Evolutionary conservation across 331 rosid species (phyloP).

Genomic region (Acacia concinna): DNA sequence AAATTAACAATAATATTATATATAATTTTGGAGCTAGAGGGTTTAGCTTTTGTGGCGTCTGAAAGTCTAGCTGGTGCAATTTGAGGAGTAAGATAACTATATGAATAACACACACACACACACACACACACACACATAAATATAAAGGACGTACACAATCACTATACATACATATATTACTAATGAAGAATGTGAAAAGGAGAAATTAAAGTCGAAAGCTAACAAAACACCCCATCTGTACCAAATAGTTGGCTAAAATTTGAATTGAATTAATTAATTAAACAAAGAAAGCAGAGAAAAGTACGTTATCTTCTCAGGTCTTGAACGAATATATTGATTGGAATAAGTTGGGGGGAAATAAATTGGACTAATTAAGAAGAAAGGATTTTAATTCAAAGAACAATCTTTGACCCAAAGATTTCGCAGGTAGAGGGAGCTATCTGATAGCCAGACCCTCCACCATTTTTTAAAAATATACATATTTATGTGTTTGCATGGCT

Average conservation of each 20-base stretch:
- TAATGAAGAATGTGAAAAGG: neutral
- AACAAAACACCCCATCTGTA: neutral
- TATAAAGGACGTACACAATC: neutral
- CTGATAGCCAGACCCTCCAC: constrained; percentile 44
- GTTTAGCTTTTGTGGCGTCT: neutral
- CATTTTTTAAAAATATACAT: constrained; percentile 10
- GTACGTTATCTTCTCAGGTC: constrained; percentile 30
- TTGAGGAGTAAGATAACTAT: neutral
- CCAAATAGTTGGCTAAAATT: constrained; percentile 24
- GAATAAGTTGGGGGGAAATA: constrained; percentile 16
- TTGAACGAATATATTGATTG: constrained; percentile 39
- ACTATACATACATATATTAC: neutral
- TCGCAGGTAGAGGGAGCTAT: constrained; percentile 56
- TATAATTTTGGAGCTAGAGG: constrained; percentile 30
- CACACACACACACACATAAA: no score
- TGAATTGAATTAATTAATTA: neutral
- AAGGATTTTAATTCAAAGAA: constrained; percentile 42
- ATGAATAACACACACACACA: neutral
- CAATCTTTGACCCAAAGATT: constrained; percentile 80
- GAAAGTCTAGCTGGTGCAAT: neutral
- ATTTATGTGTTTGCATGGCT: no score
- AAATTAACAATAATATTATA: neutral
- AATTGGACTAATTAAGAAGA: constrained; percentile 23
- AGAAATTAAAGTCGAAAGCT: constrained; percentile 24
- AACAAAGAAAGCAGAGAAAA: constrained; percentile 37